A percentile compares a stretch with the other conserved stretches of the same genome.
phyloP scores from a whole-genome alignment of 2,329 filamentous ascomycete genomes.

The Colletotrichum salicis region DNA sequence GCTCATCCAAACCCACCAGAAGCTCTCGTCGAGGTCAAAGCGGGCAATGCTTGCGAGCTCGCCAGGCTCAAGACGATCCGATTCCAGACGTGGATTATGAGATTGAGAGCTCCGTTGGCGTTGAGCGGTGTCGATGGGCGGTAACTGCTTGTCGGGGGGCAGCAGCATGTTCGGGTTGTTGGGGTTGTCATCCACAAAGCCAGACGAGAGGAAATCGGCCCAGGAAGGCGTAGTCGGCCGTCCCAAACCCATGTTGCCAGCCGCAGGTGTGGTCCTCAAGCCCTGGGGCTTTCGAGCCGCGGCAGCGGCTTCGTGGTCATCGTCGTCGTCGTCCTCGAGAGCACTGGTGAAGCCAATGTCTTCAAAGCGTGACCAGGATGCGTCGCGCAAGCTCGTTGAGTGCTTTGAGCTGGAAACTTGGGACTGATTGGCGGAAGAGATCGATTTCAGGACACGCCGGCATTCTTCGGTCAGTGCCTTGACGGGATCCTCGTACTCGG shows the following conservation, averaged over 20 bases:
- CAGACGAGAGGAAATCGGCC: constrained; percentile 96
- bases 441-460: constrained; percentile 86
- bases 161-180: constrained; percentile 76
- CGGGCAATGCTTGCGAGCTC: constrained; percentile 92
- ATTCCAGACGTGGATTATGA: constrained; percentile 77
- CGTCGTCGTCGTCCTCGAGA: constrained; percentile 76
- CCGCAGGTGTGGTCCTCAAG: constrained; percentile 73
- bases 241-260: constrained; percentile 73
- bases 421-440: constrained; percentile 89
- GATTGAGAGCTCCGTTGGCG: constrained; percentile 89
- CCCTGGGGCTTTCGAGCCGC: constrained; percentile 56
- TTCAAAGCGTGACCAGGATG: constrained; percentile 96
- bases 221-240: constrained; percentile 96
- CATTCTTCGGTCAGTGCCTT: constrained; percentile 93
- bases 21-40: constrained; percentile 91
- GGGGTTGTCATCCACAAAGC: constrained; percentile 84
- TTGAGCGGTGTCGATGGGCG: constrained; percentile 78
- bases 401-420: constrained; percentile 76
- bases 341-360: constrained; percentile 89
- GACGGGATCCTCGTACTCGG: constrained; percentile 89
- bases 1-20: constrained; percentile 99
- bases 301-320: constrained; percentile 62
- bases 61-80: constrained; percentile 82
- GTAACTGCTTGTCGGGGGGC: constrained; percentile 91
- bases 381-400: constrained; percentile 80